Base-by-base conservation (phyloP, 768 basidiomycete genomes). In the Hydnomerulius pinastri region DNA sequence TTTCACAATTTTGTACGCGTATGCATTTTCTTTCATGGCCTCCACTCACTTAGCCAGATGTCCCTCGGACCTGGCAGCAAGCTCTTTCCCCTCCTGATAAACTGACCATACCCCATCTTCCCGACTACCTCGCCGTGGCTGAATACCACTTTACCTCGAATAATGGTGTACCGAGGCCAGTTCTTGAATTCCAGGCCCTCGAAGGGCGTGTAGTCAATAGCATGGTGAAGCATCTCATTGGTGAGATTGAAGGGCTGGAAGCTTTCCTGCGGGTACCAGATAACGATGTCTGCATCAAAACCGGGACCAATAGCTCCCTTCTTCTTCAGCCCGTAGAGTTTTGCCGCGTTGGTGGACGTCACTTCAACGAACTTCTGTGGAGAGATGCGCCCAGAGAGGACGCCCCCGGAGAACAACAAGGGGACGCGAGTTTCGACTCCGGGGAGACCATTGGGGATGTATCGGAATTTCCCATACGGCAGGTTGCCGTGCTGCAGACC, bases 151-250 rank as follows among this genome's bases (percentile, higher is more conserved):
- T 50, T 35, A 3, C 57, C 57, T 4, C 57, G 40, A 23, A 59
- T 50, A 12, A 59, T 49, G 3, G 65, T 67, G 20, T 54, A 30
- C 36, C 63, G 56, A 4, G 70, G 70, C 70, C 70, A 72, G 49
- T 72, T 67, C 12, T 58, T 36, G 23, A 72, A 55, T 18, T 51
- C 48, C 41, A 69, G 60, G 7, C 66, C 70, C 48, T 72, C 70
- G 50, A 62, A 72, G 2, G 70, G 70, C 4, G 70, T 71, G 55
- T 71, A 70, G 43, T 70, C 69, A 43, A 63, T 56, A 35, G 58
- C 48, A 43, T 60, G 56, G 27, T 70, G 56, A 10, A 70, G 50
- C 54, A 62, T 63, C 17, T 60, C 51, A 39, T 66, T 61, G 2
- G 39, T 56, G 25, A 68, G 49, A 0, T 32, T 56, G 9, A 60